Evolutionary conservation across 129 eudicot species (phyloP), one percentile per base, ranked within the genome.

Genomic region (Saussurea involucrata): DNA sequence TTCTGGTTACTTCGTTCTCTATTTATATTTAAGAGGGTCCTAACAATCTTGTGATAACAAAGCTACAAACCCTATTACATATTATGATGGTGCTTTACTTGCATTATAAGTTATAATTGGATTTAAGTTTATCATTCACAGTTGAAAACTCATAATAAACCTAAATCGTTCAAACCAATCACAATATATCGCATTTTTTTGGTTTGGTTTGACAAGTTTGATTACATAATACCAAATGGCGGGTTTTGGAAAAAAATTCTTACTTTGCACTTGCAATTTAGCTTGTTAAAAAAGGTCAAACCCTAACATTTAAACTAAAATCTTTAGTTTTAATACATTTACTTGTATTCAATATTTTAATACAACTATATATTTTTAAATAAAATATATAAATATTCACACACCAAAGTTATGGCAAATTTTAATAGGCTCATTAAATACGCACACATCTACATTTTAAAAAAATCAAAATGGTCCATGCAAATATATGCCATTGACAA

Each of bases 401-500:
- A 31, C 21, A 73, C 33, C 11, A 73, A 73, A 73, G 31, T 58
- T 8, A 21, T 68, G 44, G 22, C 22, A 78, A 36, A 12, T 8
- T 73, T 80, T 49, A 66, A 71, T 53, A 33, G 68, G 63, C 34
- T 34, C 55, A 74, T 66, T 73, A 31, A 72, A 72, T 63, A 40
- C 21, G 20, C 46, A 53, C 61, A 72, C 68, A 46, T 61, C 73
- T 4, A 80, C 58, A 72, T 72, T 78, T 69, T 15, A 34, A 28
- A 18, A 28, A 63, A 44, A 29, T 22, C 25, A 64, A 72, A 73
- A 53, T 53, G 63, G 61, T 24, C 74, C 57, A 78, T 34, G 22
- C 21, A 29, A 76, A 76, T 29, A 66, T 76, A 44, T 20, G 63
- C 13, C 31, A 66, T 66, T 76, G 80, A 66, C 66, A 76, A 66